Evolutionary conservation across 306 rosid genomes (phyloP).

Genomic region (Inga leiocalycina): DNA sequence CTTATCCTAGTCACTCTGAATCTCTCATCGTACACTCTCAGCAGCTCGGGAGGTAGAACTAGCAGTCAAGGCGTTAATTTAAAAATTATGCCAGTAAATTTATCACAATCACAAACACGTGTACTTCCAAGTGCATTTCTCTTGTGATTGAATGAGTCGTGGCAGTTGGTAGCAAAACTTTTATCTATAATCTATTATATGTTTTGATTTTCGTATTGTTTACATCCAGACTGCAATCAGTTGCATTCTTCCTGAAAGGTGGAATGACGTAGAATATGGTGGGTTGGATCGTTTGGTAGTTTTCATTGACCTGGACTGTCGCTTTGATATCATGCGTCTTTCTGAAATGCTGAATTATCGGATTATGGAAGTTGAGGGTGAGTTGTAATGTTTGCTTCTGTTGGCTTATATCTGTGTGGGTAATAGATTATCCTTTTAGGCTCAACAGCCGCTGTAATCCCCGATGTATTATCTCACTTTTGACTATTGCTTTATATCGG

Average conservation of each 20-base stretch:
- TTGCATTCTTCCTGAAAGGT: slow-evolving; percentile 75
- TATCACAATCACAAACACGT: neutral
- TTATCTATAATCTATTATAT: neutral
- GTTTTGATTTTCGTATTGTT: neutral
- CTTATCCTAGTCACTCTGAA: neutral
- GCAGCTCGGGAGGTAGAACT: neutral
- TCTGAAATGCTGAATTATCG: slow-evolving; percentile 62
- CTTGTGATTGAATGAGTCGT: neutral
- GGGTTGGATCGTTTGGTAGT: slow-evolving; percentile 65
- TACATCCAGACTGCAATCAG: slow-evolving; percentile 56
- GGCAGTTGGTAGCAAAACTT: neutral
- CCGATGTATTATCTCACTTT: neutral
- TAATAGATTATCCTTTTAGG: neutral
- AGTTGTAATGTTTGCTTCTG: slow-evolving; percentile 9
- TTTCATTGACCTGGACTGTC: slow-evolving; percentile 82
- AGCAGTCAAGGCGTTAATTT: neutral
- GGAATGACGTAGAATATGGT: slow-evolving; percentile 73
- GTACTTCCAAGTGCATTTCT: neutral
- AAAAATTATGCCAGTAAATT: neutral
- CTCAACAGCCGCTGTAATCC: neutral
- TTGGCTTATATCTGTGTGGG: neutral
- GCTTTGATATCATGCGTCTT: slow-evolving; percentile 66
- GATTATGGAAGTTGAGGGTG: slow-evolving; percentile 53
- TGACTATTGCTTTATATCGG: neutral
- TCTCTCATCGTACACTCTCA: neutral